Base-by-base conservation (phyloP, 1,139 yeast species). In the Hansenula sp. region DNA sequence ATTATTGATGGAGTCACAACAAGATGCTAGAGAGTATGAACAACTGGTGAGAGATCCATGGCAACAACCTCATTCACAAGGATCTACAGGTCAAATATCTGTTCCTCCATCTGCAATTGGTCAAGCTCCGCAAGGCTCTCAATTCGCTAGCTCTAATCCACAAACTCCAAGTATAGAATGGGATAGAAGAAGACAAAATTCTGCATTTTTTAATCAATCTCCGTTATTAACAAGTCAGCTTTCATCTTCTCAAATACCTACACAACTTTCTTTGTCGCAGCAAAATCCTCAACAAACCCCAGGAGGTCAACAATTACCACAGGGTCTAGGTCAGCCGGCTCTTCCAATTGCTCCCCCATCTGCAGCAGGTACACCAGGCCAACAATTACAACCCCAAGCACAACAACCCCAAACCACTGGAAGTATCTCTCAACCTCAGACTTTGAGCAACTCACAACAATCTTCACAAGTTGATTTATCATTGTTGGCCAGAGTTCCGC, bases 401-500 rank as follows among this genome's bases (percentile, higher is more conserved):
- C 41, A 32, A 5, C 47, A 34, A 11, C 25, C 24, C 21, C 40
- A 31, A 11, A 34, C 41, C 12, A 9, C 25, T 21, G 30, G 45
- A 13, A 35, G 48, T 21, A 33, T 43, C 16, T 34, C 47, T 3
- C 49, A 44, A 29, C 41, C 44, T 6, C 46, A 46, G 31, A 49
- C 41, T 13, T 21, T 41, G 18, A 47, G 47, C 42, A 43, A 40
- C 18, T 52, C 62, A 8, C 52, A 52, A 40, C 47, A 48, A 36
- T 43, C 55, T 12, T 55, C 84, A n/a, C 89, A 88, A 12, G 69
- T 66, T 25, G 93, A 85, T 59, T 70, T 84, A 51, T 81, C 89
- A 2, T 67, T 84, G 40, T 67, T 85, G 40, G 89, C 91, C 0
- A 68, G 88, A 50, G 89, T 91, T 21, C 91, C 96, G 32, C 96